These are phyloP conservation scores for Phialophora expanda DNA, from an alignment of 2,329 filamentous ascomycete species.

Conservation along the genomic window DNA sequence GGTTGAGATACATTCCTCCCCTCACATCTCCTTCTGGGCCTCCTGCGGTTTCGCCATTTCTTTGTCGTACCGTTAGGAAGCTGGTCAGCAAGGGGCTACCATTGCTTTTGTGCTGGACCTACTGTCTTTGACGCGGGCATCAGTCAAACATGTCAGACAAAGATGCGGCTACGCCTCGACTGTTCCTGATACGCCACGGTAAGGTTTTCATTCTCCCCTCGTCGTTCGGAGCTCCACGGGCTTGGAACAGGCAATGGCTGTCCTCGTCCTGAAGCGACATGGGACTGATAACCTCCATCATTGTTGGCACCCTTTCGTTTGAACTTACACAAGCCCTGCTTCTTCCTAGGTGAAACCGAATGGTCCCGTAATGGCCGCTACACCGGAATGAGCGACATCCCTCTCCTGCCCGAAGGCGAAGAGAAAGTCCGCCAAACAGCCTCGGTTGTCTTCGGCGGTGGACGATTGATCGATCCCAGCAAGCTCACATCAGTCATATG, in stretches of 20 bases:
- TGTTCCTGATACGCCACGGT: slow-evolving; percentile 39
- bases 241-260: neutral
- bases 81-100: neutral
- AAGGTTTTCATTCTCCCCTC: slow-evolving; percentile 12
- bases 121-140: neutral
- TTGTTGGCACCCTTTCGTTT: neutral
- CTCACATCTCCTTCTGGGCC: neutral
- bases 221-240: neutral
- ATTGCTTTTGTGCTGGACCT: neutral
- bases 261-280: neutral
- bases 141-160: slow-evolving; percentile 38
- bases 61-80: neutral
- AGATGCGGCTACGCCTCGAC: slow-evolving; percentile 36
- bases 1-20: neutral
- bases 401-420: slow-evolving; percentile 49
- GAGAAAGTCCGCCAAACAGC: slow-evolving; percentile 55
- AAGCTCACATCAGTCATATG: slow-evolving; percentile 56
- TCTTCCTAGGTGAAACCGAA: slow-evolving; percentile 49
- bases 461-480: slow-evolving; percentile 58
- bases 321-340: slow-evolving; percentile 3
- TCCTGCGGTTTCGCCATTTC: neutral
- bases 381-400: slow-evolving; percentile 54
- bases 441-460: slow-evolving; percentile 55
- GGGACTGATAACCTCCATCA: neutral
- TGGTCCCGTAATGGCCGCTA: slow-evolving; percentile 56